Evolutionary conservation across 148 eudicot species (phyloP).

Genomic region (Persicaria tinctoria): DNA sequence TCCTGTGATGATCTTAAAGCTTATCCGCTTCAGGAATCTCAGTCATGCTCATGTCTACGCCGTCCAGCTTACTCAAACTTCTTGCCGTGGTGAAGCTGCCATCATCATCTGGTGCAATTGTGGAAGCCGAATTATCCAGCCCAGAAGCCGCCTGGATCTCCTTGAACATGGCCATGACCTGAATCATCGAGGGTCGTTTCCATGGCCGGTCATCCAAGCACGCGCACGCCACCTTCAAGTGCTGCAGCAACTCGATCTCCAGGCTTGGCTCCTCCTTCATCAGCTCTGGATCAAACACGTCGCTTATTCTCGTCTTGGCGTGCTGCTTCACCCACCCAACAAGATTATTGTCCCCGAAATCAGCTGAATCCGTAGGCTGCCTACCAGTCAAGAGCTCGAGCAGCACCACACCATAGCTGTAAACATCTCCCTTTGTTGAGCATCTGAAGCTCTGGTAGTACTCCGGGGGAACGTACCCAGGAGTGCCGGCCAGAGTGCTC

Average conservation of each 20-base stretch:
- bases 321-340: conserved; percentile 92
- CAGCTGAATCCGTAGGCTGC: conserved; percentile 73
- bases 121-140: conserved; percentile 28
- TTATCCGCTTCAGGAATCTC: neutral
- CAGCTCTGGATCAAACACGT: conserved; percentile 68
- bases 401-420: conserved; percentile 83
- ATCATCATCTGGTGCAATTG: conserved; percentile 1
- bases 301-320: conserved; percentile 44
- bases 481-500: conserved; percentile 85
- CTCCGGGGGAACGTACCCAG: conserved; percentile 87
- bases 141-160: conserved; percentile 89
- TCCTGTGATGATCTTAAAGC: too few relatives aligned
- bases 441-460: conserved; percentile 73
- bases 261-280: conserved; percentile 62
- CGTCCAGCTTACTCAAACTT: conserved; percentile 1
- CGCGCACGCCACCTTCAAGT: conserved; percentile 69
- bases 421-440: conserved; percentile 83
- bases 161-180: conserved; percentile 91
- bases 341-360: conserved; percentile 87
- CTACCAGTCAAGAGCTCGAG: conserved; percentile 81
- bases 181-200: conserved; percentile 83
- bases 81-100: neutral
- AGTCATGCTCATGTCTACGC: neutral
- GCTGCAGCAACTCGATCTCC: conserved; percentile 65
- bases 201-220: conserved; percentile 83